Evolutionary conservation across 495 filamentous ascomycete genomes (phyloP).

Genomic region (Penicillium bovifimosum): DNA sequence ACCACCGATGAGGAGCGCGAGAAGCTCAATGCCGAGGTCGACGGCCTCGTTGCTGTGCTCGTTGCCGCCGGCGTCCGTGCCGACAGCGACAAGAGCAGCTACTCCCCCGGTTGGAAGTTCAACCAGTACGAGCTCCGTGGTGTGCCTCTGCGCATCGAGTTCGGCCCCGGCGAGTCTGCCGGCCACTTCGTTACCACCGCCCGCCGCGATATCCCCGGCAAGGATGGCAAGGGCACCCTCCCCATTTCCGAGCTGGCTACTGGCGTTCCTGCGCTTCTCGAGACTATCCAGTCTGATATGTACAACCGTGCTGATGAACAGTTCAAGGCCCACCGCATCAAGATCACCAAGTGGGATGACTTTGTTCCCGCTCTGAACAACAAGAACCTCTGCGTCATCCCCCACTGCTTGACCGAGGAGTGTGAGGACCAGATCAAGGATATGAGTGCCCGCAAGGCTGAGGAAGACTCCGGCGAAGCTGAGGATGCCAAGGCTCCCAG

Average conservation of each 20-base stretch:
- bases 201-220: conserved; percentile 70
- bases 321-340: conserved; percentile 71
- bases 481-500: conserved; percentile 76
- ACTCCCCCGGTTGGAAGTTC: conserved; percentile 95
- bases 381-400: conserved; percentile 88
- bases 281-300: conserved; percentile 81
- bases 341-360: conserved; percentile 81
- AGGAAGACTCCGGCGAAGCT: conserved; percentile 59
- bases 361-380: conserved; percentile 80
- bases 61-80: conserved; percentile 61
- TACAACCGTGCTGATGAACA: conserved; percentile 73
- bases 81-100: conserved; percentile 72
- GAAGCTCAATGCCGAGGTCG: conserved; percentile 64
- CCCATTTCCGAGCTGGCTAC: conserved; percentile 63
- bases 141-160: conserved; percentile 87
- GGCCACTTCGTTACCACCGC: conserved; percentile 77
- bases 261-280: conserved; percentile 71
- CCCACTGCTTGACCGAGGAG: conserved; percentile 70
- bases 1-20: conserved; percentile 69
- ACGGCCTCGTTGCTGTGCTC: conserved; percentile 59
- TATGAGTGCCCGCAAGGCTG: conserved; percentile 64
- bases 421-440: conserved; percentile 97
- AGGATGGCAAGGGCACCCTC: conserved; percentile 68
- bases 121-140: conserved; percentile 96
- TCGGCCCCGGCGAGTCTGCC: conserved; percentile 86